Base-by-base conservation (phyloP, 106 monocot genomes). In the Dendrobium nobile region DNA sequence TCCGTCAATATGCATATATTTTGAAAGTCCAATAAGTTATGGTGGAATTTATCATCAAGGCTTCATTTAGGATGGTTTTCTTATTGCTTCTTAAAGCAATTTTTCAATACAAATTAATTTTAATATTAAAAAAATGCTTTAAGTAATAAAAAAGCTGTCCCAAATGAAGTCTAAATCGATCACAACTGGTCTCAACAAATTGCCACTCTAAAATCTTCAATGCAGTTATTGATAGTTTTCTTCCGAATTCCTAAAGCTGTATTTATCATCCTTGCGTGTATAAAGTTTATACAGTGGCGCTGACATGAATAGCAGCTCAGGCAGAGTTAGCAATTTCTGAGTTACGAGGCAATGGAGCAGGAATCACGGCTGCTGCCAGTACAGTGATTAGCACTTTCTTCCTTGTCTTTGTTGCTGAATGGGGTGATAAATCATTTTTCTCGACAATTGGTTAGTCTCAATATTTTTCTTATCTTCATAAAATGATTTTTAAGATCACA, bases 361-460 rank as follows among this genome's bases (percentile, higher is more conserved):
- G 98, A 82, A 88, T 93, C 9, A 79, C 91, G 78, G 74, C 95
- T 80, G 92, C 89, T 83, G 87, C 97, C 70, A 93, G 70, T 76
- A 98, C 98, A 67, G 83, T 88, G 8, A 77, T 95, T 37, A 98
- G 98, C 84, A 98, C 98, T 72, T 98, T 98, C 73, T 45, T 90
- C 19, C 82, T 98, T 80, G 98, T 98, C 61, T 98, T 98, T 91
- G 89, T 98, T 68, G 98, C 98, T 80, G 98, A 98, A 89, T 98
- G 98, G 98, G 98, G 98, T 68, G 98, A 98, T 84, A 98, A 95
- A 90, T 98, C 98, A 4, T 98, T 98, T 84, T 98, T 98, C 82
- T 98, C 98, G 33, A 98, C 98, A 10, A 93, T 95, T 83, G 94
- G 98, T 95, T 77, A 65, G 55, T 67, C 16, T 27, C 31, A 5